These are phyloP conservation scores for Coemansia biformis DNA, from an alignment of 192 early-diverging fungal genomes.

Conservation along the genomic window DNA sequence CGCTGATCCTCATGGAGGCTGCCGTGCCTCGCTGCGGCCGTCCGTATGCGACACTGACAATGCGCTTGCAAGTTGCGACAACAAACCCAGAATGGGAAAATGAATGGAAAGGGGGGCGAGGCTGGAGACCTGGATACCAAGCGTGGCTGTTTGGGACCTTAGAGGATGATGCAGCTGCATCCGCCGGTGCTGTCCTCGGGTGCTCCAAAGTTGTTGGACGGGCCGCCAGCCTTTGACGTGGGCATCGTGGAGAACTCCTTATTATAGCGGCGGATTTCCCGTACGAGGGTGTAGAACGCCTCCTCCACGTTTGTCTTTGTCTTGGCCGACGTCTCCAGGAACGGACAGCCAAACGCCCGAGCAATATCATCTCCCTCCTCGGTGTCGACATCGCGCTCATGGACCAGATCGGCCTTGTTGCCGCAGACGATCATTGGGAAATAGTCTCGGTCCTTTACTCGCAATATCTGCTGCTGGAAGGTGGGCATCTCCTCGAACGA, in stretches of 20 bases:
- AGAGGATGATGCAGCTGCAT: constrained; percentile 61
- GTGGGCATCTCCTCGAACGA: constrained; percentile 88
- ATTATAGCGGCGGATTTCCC: constrained; percentile 75
- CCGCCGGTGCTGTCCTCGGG: constrained; percentile 43
- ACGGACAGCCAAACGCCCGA: constrained; percentile 65
- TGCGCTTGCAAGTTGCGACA: too few species aligned
- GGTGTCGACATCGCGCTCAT: constrained; percentile 75
- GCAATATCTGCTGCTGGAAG: constrained; percentile 88
- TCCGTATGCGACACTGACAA: too few species aligned
- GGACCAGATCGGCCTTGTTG: constrained; percentile 86
- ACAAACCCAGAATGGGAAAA: too few species aligned
- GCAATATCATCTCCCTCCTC: constrained; percentile 82
- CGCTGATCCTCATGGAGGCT: too few species aligned
- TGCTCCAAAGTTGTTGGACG: constrained; percentile 27
- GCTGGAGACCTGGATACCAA: too few species aligned
- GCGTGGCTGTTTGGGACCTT: too few species aligned
- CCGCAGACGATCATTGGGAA: constrained; percentile 88
- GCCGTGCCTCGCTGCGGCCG: too few species aligned
- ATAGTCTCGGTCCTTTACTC: constrained; percentile 92
- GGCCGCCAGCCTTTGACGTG: constrained; percentile 13
- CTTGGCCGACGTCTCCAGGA: constrained; percentile 88
- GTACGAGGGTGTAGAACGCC: constrained; percentile 82
- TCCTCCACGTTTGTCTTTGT: constrained; percentile 89
- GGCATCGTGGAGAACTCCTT: constrained; percentile 58
- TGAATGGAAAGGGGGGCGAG: not conserved